These are phyloP conservation scores for Microcyclosporella mali DNA, from an alignment of 2,329 filamentous ascomycete genomes.

Conservation along the genomic window DNA sequence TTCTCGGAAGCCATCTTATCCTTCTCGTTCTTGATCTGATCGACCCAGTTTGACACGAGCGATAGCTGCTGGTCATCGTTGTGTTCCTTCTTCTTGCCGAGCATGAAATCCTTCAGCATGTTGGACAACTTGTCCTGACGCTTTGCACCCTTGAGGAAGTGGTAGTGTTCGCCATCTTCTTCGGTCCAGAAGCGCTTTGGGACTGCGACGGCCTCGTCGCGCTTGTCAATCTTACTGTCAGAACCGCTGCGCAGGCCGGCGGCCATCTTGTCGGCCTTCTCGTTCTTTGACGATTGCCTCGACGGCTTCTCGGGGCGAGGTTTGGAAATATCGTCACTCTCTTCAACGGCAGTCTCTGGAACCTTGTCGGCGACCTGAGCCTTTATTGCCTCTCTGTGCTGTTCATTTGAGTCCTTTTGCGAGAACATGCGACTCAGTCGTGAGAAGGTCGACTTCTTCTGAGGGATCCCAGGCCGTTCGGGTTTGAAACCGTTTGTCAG, in stretches of 20 bases:
- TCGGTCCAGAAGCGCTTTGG: conserved; percentile 51
- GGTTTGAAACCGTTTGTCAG: conserved; percentile 20
- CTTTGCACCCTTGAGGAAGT: conserved; percentile 81
- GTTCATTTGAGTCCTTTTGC: conserved; percentile 27
- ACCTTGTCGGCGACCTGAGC: conserved; percentile 23
- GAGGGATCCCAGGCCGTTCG: conserved; percentile 21
- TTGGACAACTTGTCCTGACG: conserved; percentile 92
- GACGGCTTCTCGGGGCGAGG: conserved; percentile 24
- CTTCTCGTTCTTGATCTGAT: conserved; percentile 83
- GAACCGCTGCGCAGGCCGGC: conserved; percentile 22
- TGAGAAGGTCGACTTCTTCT: conserved; percentile 36
- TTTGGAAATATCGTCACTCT: conserved; percentile 11
- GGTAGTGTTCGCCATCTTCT: conserved; percentile 69
- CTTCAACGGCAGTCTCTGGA: conserved; percentile 24
- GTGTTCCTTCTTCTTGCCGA: conserved; percentile 71
- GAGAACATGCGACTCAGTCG: conserved; percentile 40
- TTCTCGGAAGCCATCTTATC: conserved; percentile 68
- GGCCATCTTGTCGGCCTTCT: conserved; percentile 18
- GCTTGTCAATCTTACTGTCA: conserved; percentile 29
- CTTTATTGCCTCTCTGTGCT: conserved; percentile 18
- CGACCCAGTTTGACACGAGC: conserved; percentile 91
- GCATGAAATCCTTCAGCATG: conserved; percentile 78
- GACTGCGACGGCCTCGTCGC: conserved; percentile 19
- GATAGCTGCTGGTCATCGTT: conserved; percentile 75
- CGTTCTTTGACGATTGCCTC: conserved; percentile 27